Conservation (phyloP, 78 protist species). For the Dictyostelium capitatum region DNA sequence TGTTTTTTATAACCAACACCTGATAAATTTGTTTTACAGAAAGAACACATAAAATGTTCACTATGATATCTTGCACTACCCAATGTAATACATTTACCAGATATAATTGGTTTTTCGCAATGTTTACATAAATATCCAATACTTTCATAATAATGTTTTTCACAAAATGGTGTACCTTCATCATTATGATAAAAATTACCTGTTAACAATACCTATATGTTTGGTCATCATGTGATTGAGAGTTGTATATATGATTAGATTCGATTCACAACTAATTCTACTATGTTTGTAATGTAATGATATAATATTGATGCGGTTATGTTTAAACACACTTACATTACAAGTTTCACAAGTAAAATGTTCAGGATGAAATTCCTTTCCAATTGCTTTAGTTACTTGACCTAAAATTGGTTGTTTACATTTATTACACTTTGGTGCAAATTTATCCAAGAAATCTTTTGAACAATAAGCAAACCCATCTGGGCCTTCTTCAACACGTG, state of each 20-base stretch:
- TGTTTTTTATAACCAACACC: constrained; percentile 71
- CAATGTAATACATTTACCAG: constrained; percentile 74
- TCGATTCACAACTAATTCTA: not conserved
- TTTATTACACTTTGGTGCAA: constrained; percentile 74
- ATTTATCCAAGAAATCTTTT: constrained; percentile 67
- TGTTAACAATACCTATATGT: not conserved
- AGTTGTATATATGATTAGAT: not conserved
- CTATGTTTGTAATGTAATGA: not conserved
- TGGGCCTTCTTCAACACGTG: constrained; percentile 70
- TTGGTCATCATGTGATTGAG: not conserved
- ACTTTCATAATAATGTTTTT: constrained; percentile 73
- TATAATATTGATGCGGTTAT: not conserved
- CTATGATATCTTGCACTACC: constrained; percentile 58
- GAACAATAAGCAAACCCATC: constrained; percentile 82
- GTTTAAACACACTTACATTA: constrained; percentile 10
- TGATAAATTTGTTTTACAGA: constrained; percentile 60
- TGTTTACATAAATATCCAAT: constrained; percentile 66
- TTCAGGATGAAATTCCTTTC: constrained; percentile 72
- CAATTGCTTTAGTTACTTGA: constrained; percentile 49
- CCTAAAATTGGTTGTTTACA: constrained; percentile 69
- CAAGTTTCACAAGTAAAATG: constrained; percentile 74
- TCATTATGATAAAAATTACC: constrained; percentile 69
- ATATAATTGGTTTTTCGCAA: constrained; percentile 75
- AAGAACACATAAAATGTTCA: constrained; percentile 68
- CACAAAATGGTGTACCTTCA: constrained; percentile 63